Conservation (phyloP, 768 basidiomycete genomes). For the Tricholoma sp. region DNA sequence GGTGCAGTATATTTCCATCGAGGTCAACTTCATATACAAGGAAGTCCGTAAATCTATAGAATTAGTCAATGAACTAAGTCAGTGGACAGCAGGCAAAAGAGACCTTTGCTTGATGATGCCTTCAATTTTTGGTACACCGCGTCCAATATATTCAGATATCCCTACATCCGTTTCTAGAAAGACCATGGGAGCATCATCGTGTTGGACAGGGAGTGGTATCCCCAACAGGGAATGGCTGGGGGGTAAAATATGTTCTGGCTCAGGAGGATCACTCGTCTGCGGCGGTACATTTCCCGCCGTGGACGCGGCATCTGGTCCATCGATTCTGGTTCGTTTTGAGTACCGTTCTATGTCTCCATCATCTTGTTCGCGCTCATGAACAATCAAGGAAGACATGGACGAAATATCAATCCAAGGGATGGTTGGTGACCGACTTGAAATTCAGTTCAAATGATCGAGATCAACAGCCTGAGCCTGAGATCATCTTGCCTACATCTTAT, state of each 20-base stretch:
- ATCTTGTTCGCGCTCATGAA: constrained; percentile 50
- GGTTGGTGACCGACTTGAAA: constrained; percentile 1
- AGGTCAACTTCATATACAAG: constrained; percentile 88
- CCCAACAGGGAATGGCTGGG: constrained; percentile 72
- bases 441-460: constrained; percentile 6
- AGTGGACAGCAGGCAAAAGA: not conserved
- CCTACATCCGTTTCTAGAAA: constrained; percentile 83
- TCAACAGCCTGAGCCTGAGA: not conserved
- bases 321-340: constrained; percentile 39
- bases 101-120: constrained; percentile 98
- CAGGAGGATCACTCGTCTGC: constrained; percentile 1
- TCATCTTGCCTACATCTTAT: constrained; percentile 4
- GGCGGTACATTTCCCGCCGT: not conserved
- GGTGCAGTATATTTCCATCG: constrained; percentile 72
- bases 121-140: constrained; percentile 64
- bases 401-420: not conserved
- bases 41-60: constrained; percentile 89
- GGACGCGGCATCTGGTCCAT: constrained; percentile 14
- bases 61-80: constrained; percentile 1
- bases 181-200: constrained; percentile 47
- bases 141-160: constrained; percentile 81
- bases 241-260: constrained; percentile 46
- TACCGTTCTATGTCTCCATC: constrained; percentile 38
- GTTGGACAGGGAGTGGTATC: constrained; percentile 44
- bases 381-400: constrained; percentile 31